Percentiles rank a stretch among this genome's conserved stretches.
Evolutionary conservation across 176 grass and related monocot species (phyloP).

Genomic region (Musa beccarii): DNA sequence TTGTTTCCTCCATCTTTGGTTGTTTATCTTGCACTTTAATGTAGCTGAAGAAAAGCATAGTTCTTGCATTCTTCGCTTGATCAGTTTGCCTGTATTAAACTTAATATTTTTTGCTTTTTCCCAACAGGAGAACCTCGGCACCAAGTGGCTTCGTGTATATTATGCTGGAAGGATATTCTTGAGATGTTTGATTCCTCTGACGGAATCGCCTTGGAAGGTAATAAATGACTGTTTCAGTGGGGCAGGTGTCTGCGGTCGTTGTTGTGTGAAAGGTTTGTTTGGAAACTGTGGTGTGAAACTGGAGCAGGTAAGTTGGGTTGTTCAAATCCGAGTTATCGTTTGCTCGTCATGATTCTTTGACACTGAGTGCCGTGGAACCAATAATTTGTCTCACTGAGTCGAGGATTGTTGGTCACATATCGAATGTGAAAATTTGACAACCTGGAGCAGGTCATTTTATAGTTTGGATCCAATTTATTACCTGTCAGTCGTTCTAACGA

Average conservation of each 20-base stretch:
- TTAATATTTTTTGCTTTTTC: not conserved
- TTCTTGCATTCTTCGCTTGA: conserved; percentile 8
- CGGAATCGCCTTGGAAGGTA: not conserved
- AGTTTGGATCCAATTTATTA: too few species aligned
- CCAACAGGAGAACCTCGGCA: conserved; percentile 43
- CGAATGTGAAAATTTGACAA: too few species aligned
- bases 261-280: not conserved
- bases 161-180: conserved; percentile 72
- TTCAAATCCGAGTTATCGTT: not conserved
- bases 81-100: not conserved
- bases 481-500: too few species aligned
- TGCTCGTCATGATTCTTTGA: too few species aligned
- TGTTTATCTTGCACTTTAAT: not conserved
- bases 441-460: too few species aligned
- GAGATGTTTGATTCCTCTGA: conserved; percentile 8
- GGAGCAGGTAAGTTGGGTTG: not conserved
- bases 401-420: too few species aligned
- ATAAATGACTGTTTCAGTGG: not conserved
- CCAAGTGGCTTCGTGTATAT: conserved; percentile 68
- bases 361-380: too few species aligned
- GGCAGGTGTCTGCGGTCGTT: not conserved
- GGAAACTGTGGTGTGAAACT: not conserved
- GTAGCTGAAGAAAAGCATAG: not conserved
- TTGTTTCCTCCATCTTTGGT: not conserved
- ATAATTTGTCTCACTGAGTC: too few species aligned